phyloP scores from a whole-genome alignment of 148 eudicot genomes.

The Persicaria maculosa region DNA sequence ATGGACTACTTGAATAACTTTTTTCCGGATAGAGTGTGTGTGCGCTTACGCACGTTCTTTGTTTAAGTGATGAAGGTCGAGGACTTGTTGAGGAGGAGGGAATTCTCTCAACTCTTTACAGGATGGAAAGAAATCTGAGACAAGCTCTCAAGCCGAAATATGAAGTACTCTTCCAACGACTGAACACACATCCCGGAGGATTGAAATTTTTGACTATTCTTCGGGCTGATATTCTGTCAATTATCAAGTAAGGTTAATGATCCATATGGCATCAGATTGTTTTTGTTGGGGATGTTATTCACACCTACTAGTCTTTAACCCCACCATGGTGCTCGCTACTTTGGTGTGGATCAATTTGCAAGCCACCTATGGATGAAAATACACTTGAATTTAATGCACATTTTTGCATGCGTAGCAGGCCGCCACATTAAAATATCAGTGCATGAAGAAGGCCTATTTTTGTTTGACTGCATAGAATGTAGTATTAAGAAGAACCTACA shows the following conservation, averaged over 20 bases:
- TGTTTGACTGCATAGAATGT: background rate
- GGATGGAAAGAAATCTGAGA: slow-evolving; percentile 79
- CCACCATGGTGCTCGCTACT: no score
- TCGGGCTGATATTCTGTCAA: slow-evolving; percentile 70
- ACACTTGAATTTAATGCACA: no score
- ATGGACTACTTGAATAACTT: background rate
- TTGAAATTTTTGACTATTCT: slow-evolving; percentile 67
- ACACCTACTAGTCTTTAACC: no score
- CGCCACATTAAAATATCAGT: no score
- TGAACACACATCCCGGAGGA: slow-evolving; percentile 94
- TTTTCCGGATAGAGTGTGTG: background rate
- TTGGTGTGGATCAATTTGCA: no score
- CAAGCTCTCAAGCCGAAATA: slow-evolving; percentile 82
- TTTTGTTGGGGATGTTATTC: background rate
- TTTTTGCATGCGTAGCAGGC: no score
- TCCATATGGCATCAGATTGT: background rate
- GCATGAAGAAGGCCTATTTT: background rate
- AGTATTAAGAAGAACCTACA: background rate
- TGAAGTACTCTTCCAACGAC: slow-evolving; percentile 75
- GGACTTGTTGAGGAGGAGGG: slow-evolving; percentile 53
- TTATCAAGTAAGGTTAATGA: slow-evolving; percentile 63
- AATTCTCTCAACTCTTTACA: slow-evolving; percentile 52
- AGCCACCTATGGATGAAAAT: no score
- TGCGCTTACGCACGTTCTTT: background rate
- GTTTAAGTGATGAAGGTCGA: slow-evolving; percentile 40